Base-by-base conservation (phyloP, 108 stramenopile species). In the Skeletonema grethae region DNA sequence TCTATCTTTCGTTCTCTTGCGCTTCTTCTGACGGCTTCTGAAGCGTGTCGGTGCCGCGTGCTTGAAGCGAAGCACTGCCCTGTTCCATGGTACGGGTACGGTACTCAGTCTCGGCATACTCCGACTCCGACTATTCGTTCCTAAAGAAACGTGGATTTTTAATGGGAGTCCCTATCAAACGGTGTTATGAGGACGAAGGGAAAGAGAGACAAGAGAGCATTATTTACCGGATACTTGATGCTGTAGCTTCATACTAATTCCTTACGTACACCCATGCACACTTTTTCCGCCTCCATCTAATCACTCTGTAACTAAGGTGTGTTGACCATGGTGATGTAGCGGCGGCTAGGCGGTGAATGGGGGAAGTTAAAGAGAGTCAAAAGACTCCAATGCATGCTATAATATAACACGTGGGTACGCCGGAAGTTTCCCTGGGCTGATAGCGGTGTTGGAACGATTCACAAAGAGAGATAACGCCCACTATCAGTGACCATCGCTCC, bases 261-360 rank as follows among this genome's bases (percentile, higher is more conserved):
- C 50, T 43, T n/a, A 15, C 41, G 15, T 43, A 2, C 10, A 3
- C 16, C 50, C 16, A 20, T 20, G 7, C 50, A 13, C 6, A 7
- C 59, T 2, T 16, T 5, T 7, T 8, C 31, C 29, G 7, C 30
- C 13, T 60, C 63, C 63, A 45, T 64, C 36, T 16, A 7, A 25
- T 45, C 41, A 60, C 29, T 32, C 30, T 60, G 25, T 16, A 4
- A 13, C 22, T 13, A 28, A 64, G 63, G 63, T 64, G 63, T 64
- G 63, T 64, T 48, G 63, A 64, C 63, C 41, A 64, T 64, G 63
- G 41, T 45, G 41, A 24, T 30, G n/a, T 2, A 20, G 38, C 22
- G 43, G 18, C 39, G 9, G 22, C 30, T 43, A 25, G 63, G 35
- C 6, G 36, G 63, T 15, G 15, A 9, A 34, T 8, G 8, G 62